phyloP scores from a whole-genome alignment of 2,329 filamentous ascomycete species.

The Alternaria triticimaculans region DNA sequence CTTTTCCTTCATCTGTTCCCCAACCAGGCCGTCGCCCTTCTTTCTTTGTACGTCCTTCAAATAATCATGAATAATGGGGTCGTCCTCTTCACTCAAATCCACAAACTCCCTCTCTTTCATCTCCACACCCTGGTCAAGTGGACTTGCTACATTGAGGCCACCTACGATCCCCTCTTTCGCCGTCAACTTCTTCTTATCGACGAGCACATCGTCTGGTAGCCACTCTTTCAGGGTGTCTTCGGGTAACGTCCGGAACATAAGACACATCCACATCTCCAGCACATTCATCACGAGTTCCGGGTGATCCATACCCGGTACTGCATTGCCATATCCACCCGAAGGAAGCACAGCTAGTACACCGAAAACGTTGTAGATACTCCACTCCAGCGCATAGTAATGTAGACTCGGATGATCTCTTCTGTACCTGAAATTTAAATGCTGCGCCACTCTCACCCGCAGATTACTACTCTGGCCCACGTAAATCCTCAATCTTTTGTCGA shows the following conservation, averaged over 20 bases:
- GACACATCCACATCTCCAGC: slow-evolving; percentile 46
- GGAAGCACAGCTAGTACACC: slow-evolving; percentile 32
- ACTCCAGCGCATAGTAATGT: slow-evolving; percentile 44
- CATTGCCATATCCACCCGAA: slow-evolving; percentile 11
- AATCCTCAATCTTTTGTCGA: slow-evolving; percentile 31
- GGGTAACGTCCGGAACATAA: slow-evolving; percentile 40
- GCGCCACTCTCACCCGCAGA: slow-evolving; percentile 32
- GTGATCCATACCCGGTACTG: slow-evolving; percentile 34
- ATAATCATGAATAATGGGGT: slow-evolving; percentile 33
- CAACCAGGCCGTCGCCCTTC: not conserved
- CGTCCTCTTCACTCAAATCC: slow-evolving; percentile 29
- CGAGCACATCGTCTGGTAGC: slow-evolving; percentile 18
- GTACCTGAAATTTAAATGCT: slow-evolving; percentile 46
- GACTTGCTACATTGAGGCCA: slow-evolving; percentile 40
- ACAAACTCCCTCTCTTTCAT: slow-evolving; percentile 24
- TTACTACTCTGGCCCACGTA: slow-evolving; percentile 44
- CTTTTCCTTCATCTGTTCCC: fast-evolving
- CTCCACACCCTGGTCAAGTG: slow-evolving; percentile 37
- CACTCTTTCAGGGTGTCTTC: slow-evolving; percentile 26
- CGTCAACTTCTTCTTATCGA: not conserved
- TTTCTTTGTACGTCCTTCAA: slow-evolving; percentile 5
- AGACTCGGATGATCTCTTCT: slow-evolving; percentile 42
- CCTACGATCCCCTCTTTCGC: slow-evolving; percentile 29
- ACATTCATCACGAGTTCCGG: slow-evolving; percentile 39
- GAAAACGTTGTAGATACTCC: slow-evolving; percentile 37